Evolutionary conservation across 2,329 filamentous ascomycete genomes (phyloP), one percentile per base, ranked within the genome.

Genomic region (Diaporthe sp.): DNA sequence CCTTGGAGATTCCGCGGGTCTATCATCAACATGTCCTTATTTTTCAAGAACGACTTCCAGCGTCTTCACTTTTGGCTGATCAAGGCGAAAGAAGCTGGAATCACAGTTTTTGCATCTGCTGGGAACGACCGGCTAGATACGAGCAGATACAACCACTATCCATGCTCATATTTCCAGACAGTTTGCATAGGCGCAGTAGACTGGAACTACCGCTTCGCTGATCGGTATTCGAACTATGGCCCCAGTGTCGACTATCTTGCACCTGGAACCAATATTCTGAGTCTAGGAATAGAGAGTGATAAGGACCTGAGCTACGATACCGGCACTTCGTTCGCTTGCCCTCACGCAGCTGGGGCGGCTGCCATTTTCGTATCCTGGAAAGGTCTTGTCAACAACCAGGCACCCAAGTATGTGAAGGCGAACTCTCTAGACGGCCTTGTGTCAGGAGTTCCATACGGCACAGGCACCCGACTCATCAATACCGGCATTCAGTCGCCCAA

Each of bases 231-330:
- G 12, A 64, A 64, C 4, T 33, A 33, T 22, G 58, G 58, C 15
- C 2, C 8, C 17, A 17, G 3, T 12, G 58, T 64, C 15, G 15
- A 5, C 0, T 45, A 45, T 25, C 38, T 64, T 13, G 58, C 38
- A 30, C 58, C 38, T 7, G 58, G 58, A 2, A 22, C 8, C 9
- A 1, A 22, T 1, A 2, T 64, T 2, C 9, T 45, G 38, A 64
- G 58, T 19, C 5, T 64, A 17, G 38, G 25, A 7, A 22, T 45
- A 2, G 2, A 10, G 13, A 4, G 9, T 30, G 58, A 64, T 17
- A 3, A 30, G 4, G 25, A 3, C 25, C 0, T 64, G 17, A 2
- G 0, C 3, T 22, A 1, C 3, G 13, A 0, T 2, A 45, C 3
- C 10, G 58, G 58, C n/a, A 64, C 58, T 22, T 64, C 58, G 30